Base-by-base conservation (phyloP, 495 filamentous ascomycete species). In the Hypoxylon subgilvum region DNA sequence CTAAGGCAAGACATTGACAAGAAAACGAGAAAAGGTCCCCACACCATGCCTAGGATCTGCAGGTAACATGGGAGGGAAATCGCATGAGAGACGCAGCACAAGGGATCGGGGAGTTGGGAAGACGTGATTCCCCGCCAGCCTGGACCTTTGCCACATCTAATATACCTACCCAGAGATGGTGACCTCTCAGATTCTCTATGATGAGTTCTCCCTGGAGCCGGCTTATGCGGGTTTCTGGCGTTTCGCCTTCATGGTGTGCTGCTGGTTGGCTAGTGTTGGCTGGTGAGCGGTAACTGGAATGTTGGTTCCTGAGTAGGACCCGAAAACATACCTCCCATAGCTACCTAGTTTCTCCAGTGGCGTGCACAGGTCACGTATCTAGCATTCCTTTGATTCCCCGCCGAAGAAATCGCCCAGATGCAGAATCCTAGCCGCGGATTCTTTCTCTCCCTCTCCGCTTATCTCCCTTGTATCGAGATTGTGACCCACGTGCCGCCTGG, bases 271-370 rank as follows among this genome's bases (percentile, higher is more conserved):
- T 53, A 35, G 22, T 41, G 40, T 44, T 54, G 45, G 42, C 19
- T 21, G 40, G 38, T 47, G 44, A 8, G 22, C 35, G 45, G 44
- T 35, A 39, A 52, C 51, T 68, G 67, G 65, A 68, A 68, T 65
- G 67, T 52, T 68, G 44, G 56, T 57, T 49, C 44, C 61, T 54
- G 30, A 17, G 43, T 35, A 54, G 12, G 54, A 41, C 28, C 64
- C 58, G 67, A 63, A 70, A 69, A 65, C 65, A 55, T 63, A 61
- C 30, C 35, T 61, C 57, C 50, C 35, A 48, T 51, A 63, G 42
- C 43, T 51, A 63, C 44, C 43, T 42, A 35, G 28, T 46, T 54
- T 68, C 58, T 44, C 40, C 44, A 56, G 61, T 56, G 56, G 51
- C 59, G 47, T 31, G 38, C 44, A 48, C 34, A 40, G 43, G 23